Evolutionary conservation across 441 rosid genomes (phyloP), one percentile per base, ranked within the genome.

Genomic region (Erysimum cheiri): DNA sequence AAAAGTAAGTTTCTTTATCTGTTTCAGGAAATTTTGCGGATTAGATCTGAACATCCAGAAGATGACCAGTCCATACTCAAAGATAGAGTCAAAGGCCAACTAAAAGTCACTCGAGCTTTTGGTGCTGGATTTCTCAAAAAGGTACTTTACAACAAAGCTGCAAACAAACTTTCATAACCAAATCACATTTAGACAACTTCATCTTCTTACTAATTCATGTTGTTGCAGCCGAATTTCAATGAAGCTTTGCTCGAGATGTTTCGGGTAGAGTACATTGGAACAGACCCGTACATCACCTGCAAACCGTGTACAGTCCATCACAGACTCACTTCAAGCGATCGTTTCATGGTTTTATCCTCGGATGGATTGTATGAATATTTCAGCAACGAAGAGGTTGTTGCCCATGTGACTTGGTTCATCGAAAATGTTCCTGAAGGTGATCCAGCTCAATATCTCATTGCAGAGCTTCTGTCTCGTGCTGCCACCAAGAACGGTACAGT

Each of bases 391-490:
- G 97, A 93, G 80, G 92, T 93, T 32, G 93, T 91, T 78, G 93
- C 98, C 36, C 98, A 85, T 80, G 98, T 93, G 67, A 89, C 88
- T 11, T 93, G 98, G 98, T 93, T 93, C 84, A 93, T 93, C 69
- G 98, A 93, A 79, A 93, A 89, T 76, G 92, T 85, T 48, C 98
- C 97, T 35, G 96, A 85, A 80, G 98, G 98, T 0, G 97, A 93
- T 82, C 98, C 98, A 74, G 97, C 98, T 41, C 97, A 93, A 73
- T 88, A 91, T 81, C 97, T 93, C 71, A 82, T 93, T 72, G 90
- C 98, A 4, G 96, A 91, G 86, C 93, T 93, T 71, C 87, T 93
- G 17, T 85, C 89, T 79, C 97, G 97, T 35, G 98, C 97, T 47
- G 98, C 98, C 63, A 88, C 88, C 81, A 93, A 89, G 87, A 93